These are phyloP conservation scores for Chalaropsis thielavioides DNA, from an alignment of 2,329 filamentous ascomycete genomes.

Conservation along the genomic window DNA sequence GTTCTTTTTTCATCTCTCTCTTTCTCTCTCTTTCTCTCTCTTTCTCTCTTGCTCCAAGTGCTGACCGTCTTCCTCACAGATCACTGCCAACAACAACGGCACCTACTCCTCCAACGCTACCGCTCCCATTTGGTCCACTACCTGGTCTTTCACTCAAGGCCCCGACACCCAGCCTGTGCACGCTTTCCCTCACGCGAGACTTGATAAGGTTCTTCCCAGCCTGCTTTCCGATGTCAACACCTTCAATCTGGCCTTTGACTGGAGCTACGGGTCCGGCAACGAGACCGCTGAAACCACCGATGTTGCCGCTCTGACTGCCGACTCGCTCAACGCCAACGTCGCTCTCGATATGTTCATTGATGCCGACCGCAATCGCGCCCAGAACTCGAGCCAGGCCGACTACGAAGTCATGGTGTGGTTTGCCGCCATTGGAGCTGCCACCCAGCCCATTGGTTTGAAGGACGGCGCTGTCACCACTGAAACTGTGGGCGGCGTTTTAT, in stretches of 20 bases:
- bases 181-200: constrained; percentile 39
- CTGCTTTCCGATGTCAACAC: constrained; percentile 27
- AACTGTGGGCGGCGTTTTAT: constrained; percentile 29
- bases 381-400: constrained; percentile 28
- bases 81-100: constrained; percentile 35
- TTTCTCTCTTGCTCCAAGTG: not conserved
- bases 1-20: constrained; percentile 4
- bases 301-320: constrained; percentile 23
- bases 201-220: constrained; percentile 33
- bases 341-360: constrained; percentile 46
- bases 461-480: constrained; percentile 25
- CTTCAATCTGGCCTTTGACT: constrained; percentile 33
- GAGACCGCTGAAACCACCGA: constrained; percentile 26
- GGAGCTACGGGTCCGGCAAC: constrained; percentile 37
- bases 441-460: constrained; percentile 34
- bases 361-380: constrained; percentile 27
- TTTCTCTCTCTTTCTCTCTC: not conserved
- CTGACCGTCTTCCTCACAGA: constrained; percentile 23
- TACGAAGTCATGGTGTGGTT: constrained; percentile 47
- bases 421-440: constrained; percentile 31
- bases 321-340: constrained; percentile 38
- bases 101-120: constrained; percentile 33
- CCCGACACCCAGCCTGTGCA: constrained; percentile 34
- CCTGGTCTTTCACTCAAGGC: constrained; percentile 36
- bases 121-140: constrained; percentile 37